phyloP scores from a whole-genome alignment of 2,329 filamentous ascomycete species.

The Fusarium circinatum region DNA sequence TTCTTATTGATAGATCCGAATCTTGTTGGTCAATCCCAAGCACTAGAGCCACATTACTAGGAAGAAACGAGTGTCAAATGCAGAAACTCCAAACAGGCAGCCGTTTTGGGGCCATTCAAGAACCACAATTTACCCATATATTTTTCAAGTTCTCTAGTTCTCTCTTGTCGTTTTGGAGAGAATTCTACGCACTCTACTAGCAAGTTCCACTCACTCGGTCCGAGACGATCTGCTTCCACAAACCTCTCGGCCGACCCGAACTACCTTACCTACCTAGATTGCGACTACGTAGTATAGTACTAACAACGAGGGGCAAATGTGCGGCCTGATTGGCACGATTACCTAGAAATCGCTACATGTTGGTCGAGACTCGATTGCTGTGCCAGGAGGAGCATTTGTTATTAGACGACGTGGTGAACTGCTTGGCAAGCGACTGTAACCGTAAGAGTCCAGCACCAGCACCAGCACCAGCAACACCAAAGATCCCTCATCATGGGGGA shows the following conservation, averaged over 20 bases:
- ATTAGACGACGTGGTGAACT: not conserved
- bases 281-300: not conserved
- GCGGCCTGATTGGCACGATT: conserved; percentile 14
- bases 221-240: conserved; percentile 14
- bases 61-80: conserved; percentile 33
- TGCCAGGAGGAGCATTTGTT: conserved; percentile 6
- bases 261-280: not conserved
- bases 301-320: conserved; percentile 15
- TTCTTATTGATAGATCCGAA: conserved; percentile 11
- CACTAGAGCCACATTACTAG: conserved; percentile 23
- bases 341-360: not conserved
- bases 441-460: not conserved
- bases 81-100: conserved; percentile 33
- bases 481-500: not conserved
- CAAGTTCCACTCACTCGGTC: conserved; percentile 23
- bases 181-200: not conserved
- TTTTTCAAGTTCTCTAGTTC: conserved; percentile 1
- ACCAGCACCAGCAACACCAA: not conserved
- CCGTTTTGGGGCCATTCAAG: conserved; percentile 2
- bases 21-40: conserved; percentile 5
- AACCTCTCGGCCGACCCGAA: conserved; percentile 13
- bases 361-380: conserved; percentile 1
- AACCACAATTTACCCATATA: conserved; percentile 15
- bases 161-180: conserved; percentile 14
- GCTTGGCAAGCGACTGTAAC: not conserved